Conservation (phyloP, 2,329 filamentous ascomycete genomes). For the Nothomitra cinnamomea region DNA sequence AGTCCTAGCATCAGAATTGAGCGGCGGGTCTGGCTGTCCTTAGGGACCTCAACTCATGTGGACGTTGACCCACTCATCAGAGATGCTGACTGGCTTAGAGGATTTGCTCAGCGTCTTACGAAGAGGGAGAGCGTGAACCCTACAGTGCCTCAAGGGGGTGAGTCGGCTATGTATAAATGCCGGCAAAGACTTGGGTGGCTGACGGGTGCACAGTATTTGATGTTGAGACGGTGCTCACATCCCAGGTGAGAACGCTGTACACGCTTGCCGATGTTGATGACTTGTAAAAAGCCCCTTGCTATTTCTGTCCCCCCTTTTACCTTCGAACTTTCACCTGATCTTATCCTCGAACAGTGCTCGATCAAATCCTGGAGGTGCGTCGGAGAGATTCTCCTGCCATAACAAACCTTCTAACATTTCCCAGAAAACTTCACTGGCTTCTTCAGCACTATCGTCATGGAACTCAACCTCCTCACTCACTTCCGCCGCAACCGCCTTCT, state of each 20-base stretch:
- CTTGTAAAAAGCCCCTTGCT: conserved; percentile 13
- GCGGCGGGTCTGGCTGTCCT: conserved; percentile 19
- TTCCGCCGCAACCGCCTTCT: conserved; percentile 21
- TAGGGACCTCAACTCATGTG: conserved; percentile 30
- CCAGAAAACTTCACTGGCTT: conserved; percentile 24
- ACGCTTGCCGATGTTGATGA: conserved; percentile 28
- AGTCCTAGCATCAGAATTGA: conserved; percentile 20
- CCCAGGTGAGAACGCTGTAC: conserved; percentile 21
- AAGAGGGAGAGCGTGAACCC: conserved; percentile 34
- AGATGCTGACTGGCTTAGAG: conserved; percentile 36
- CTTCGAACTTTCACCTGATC: conserved; percentile 16
- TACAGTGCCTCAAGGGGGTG: conserved; percentile 26
- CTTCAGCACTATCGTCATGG: conserved; percentile 20
- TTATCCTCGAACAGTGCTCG: not conserved
- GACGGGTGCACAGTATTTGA: conserved; percentile 18
- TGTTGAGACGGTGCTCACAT: conserved; percentile 18
- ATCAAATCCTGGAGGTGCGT: not conserved
- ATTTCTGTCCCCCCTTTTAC: not conserved
- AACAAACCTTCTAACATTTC: conserved; percentile 1
- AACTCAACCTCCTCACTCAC: conserved; percentile 15
- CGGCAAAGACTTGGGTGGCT: not conserved
- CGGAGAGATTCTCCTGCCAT: not conserved
- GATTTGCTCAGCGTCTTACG: conserved; percentile 29
- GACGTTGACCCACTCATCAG: conserved; percentile 37
- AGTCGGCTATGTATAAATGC: not conserved